A percentile compares a stretch with the other conserved stretches of the same genome.
Evolutionary conservation across 306 rosid species (phyloP).

Genomic region (Sophora flavescens): DNA sequence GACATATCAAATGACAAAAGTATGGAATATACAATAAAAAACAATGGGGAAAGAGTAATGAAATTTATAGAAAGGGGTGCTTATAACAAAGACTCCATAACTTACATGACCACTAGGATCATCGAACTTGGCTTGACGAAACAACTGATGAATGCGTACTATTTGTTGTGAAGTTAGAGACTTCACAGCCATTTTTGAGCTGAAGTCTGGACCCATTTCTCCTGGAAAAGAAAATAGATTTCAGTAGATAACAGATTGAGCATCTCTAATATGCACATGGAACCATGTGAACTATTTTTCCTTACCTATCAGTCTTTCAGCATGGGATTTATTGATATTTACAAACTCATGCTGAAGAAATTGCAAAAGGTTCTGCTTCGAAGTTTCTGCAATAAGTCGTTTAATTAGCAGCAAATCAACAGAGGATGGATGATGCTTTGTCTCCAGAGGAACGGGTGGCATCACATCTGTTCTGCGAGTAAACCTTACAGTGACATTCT

Average conservation of each 20-base stretch:
- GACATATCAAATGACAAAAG: slow-evolving; percentile 41
- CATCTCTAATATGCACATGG: slow-evolving; percentile 10
- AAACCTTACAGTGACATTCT: slow-evolving; percentile 85
- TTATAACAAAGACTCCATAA: slow-evolving; percentile 51
- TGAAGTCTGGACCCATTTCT: slow-evolving; percentile 96
- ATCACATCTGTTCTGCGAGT: slow-evolving; percentile 95
- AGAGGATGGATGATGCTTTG: slow-evolving; percentile 96
- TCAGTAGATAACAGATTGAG: slow-evolving; percentile 22
- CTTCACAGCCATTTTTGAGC: slow-evolving; percentile 72
- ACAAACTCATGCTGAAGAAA: slow-evolving; percentile 96
- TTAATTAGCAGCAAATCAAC: slow-evolving; percentile 90
- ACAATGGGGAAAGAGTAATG: slow-evolving; percentile 8
- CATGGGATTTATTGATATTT: slow-evolving; percentile 83
- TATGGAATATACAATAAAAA: slow-evolving; percentile 30
- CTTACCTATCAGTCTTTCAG: slow-evolving; percentile 91
- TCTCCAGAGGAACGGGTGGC: slow-evolving; percentile 95
- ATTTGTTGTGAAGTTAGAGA: slow-evolving; percentile 90
- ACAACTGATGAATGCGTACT: slow-evolving; percentile 93
- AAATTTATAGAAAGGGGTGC: slow-evolving; percentile 23
- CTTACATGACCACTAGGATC: slow-evolving; percentile 89
- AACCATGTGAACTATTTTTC: slow-evolving; percentile 31
- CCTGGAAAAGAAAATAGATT: slow-evolving; percentile 51
- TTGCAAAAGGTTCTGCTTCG: slow-evolving; percentile 86
- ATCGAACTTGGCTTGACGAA: slow-evolving; percentile 98
- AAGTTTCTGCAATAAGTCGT: slow-evolving; percentile 85